Base-by-base conservation (phyloP, 805 yeast genomes). In the Monosporozyma solicola region DNA sequence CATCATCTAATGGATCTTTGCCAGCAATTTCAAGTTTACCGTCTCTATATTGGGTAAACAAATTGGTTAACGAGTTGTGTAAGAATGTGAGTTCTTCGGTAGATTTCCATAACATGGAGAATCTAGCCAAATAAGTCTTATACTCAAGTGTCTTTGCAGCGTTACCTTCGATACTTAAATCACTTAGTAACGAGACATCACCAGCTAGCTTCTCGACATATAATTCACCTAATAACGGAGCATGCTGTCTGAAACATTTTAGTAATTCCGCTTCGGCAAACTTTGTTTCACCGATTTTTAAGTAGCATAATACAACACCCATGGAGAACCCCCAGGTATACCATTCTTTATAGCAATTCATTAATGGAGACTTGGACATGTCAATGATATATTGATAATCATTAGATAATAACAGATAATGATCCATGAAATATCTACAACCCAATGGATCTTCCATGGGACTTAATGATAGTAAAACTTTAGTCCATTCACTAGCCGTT, bases 361-460 rank as follows among this genome's bases (percentile, higher is more conserved):
- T 72, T 35, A 85, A 70, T 1, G 86, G 78, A 1, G 87, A 80
- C 11, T 78, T 70, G 1, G 75, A 76, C 35, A 87, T 68, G 20
- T 80, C 78, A 11, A 82, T 72, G 58, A 89, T 63, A 66, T 80
- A 88, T 54, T 79, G 72, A 61, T 76, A 80, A 55, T 87, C 87
- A 33, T 77, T 82, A 39, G 87, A 74, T 68, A 80, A 71, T 3
- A 87, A 70, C 3, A 92, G 83, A 62, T 86, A 89, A 62, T 79
- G 83, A 64, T 90, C 96, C 59, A 90, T 82, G 65, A 88, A 86
- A 62, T 84, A 84, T 57, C 95, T 76, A 11, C 85, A 89, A 24
- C 96, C 96, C 51, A 84, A 72, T 1, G 96, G 96, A 71, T 90
- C 96, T 53, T 84, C 87, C 2, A 82, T 76, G 1, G 95, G 96